Conservation (phyloP, 176 grass and related monocot species). For the Musa schizocarpa region DNA sequence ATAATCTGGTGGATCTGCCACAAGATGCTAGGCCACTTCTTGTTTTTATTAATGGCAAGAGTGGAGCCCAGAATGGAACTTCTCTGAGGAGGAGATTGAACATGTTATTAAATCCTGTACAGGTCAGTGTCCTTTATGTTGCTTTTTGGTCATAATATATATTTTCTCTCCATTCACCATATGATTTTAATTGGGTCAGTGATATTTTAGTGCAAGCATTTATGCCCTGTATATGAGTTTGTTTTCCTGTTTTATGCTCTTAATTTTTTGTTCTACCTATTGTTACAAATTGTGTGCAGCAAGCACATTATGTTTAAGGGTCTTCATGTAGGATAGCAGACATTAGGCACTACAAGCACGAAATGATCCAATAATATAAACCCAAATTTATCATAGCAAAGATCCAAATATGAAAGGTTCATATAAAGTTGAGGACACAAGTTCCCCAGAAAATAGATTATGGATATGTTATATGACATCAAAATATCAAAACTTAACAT, state of each 20-base stretch:
- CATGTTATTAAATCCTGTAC: conserved; percentile 76
- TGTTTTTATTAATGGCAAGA: conserved; percentile 95
- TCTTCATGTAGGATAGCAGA: not conserved
- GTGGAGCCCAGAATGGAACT: conserved; percentile 60
- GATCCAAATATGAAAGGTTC: not conserved
- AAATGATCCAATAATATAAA: not conserved
- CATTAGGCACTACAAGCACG: not conserved
- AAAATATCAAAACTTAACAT: not conserved
- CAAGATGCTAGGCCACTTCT: conserved; percentile 69
- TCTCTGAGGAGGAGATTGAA: conserved; percentile 85
- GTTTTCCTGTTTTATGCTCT: not conserved
- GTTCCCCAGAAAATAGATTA: not conserved
- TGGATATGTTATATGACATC: not conserved
- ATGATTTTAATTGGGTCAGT: no score
- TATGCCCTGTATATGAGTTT: not conserved
- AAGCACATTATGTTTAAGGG: not conserved
- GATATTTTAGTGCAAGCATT: not conserved
- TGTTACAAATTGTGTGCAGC: not conserved
- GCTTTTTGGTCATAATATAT: conserved; percentile 2
- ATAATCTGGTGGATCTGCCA: conserved; percentile 53
- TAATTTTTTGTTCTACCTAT: not conserved
- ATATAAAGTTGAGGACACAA: not conserved
- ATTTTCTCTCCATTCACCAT: not conserved
- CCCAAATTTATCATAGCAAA: not conserved
- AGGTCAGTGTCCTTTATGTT: conserved; percentile 37